A percentile compares a stretch with the other conserved stretches of the same genome.
Evolutionary conservation across 2,329 filamentous ascomycete species (phyloP).

Genomic region (Ophiosphaerella narmari): DNA sequence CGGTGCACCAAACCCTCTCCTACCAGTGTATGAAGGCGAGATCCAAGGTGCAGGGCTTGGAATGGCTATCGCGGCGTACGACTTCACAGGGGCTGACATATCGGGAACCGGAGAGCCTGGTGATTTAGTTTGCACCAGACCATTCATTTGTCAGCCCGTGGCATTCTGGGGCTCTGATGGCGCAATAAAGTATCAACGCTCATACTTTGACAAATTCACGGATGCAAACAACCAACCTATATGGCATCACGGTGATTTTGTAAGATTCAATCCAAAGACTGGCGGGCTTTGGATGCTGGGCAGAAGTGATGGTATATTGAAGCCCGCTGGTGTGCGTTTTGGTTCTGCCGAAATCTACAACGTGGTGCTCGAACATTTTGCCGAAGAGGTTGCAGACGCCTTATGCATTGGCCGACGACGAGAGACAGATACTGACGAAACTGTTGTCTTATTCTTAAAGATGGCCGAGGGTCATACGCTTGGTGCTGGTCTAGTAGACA

Average conservation of each 20-base stretch:
- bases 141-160: slow-evolving; percentile 90
- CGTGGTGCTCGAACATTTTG: slow-evolving; percentile 82
- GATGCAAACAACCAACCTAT: slow-evolving; percentile 52
- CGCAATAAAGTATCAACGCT: slow-evolving; percentile 75
- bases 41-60: slow-evolving; percentile 56
- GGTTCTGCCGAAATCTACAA: slow-evolving; percentile 97
- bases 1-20: slow-evolving; percentile 71
- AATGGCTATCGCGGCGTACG: slow-evolving; percentile 57
- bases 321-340: slow-evolving; percentile 89
- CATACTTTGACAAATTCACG: slow-evolving; percentile 86
- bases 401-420: slow-evolving; percentile 81
- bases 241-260: slow-evolving; percentile 97
- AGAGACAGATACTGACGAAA: slow-evolving; percentile 76
- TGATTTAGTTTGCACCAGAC: slow-evolving; percentile 82
- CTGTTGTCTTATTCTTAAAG: slow-evolving; percentile 86
- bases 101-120: slow-evolving; percentile 71
- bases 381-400: slow-evolving; percentile 77
- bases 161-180: slow-evolving; percentile 81
- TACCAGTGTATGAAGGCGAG: slow-evolving; percentile 56
- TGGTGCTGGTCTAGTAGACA: slow-evolving; percentile 61
- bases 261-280: slow-evolving; percentile 70
- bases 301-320: slow-evolving; percentile 88
- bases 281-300: slow-evolving; percentile 89
- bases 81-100: slow-evolving; percentile 62
- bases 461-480: slow-evolving; percentile 66